phyloP scores from a whole-genome alignment of 108 stramenopile genomes.

The Schizochytrium sp. region DNA sequence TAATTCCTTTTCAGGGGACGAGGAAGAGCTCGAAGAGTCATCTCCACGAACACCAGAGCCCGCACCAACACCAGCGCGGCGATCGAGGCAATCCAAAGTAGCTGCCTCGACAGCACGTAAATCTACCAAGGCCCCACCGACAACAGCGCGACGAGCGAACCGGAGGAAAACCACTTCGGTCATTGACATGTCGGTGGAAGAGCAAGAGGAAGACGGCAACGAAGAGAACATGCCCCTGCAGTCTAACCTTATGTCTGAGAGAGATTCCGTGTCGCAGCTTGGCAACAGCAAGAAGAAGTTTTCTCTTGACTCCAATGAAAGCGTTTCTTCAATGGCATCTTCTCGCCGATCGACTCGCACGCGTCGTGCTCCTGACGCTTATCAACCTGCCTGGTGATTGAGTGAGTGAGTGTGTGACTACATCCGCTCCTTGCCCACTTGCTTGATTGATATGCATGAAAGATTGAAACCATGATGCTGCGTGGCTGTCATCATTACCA shows the following conservation, averaged over 20 bases:
- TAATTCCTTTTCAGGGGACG: too few species aligned
- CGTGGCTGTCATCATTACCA: too few species aligned
- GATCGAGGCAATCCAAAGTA: neutral
- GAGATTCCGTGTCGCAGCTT: neutral
- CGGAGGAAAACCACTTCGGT: neutral
- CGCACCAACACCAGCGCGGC: neutral
- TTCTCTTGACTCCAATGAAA: neutral
- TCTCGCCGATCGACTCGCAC: conserved; percentile 7
- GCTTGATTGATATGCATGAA: neutral
- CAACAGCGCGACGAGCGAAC: neutral
- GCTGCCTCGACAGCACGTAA: neutral
- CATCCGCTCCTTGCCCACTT: neutral
- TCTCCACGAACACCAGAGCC: too few species aligned
- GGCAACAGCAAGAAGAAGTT: neutral
- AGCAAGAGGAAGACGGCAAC: neutral
- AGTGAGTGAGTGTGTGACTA: neutral
- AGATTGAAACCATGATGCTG: neutral
- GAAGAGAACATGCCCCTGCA: neutral
- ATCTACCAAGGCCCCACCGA: neutral
- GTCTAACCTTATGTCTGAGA: neutral
- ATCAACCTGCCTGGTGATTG: neutral
- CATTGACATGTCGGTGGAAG: neutral
- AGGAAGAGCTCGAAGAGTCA: too few species aligned
- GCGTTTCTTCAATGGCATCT: neutral
- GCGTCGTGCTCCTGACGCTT: neutral